Conservation (phyloP, 2,329 filamentous ascomycete species). For the Nemania sp. region DNA sequence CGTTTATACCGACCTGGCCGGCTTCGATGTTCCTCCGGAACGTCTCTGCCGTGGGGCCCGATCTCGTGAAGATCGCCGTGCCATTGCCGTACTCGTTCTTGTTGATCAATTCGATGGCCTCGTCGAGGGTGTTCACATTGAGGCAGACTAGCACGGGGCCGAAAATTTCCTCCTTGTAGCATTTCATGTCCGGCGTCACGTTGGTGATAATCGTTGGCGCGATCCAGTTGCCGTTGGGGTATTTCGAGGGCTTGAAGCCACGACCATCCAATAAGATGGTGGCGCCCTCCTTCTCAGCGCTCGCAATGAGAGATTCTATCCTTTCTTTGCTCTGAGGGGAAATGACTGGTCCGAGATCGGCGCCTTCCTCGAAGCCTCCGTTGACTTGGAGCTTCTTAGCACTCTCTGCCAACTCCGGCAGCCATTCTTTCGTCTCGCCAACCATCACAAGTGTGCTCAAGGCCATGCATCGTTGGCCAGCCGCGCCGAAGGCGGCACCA, state of each 20-base stretch:
- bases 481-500: conserved; percentile 82
- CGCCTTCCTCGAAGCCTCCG: conserved; percentile 79
- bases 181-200: conserved; percentile 79
- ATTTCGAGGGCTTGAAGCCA: conserved; percentile 74
- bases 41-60: conserved; percentile 73
- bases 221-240: conserved; percentile 84
- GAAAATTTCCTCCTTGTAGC: conserved; percentile 86
- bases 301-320: conserved; percentile 76
- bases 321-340: conserved; percentile 77
- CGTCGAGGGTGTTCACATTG: conserved; percentile 76
- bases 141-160: conserved; percentile 83
- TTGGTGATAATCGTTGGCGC: conserved; percentile 82
- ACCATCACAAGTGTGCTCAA: conserved; percentile 82
- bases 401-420: conserved; percentile 75
- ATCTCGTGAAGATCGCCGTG: conserved; percentile 81
- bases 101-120: conserved; percentile 82
- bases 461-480: conserved; percentile 86
- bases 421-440: conserved; percentile 83
- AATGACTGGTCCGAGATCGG: conserved; percentile 83
- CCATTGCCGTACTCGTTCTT: conserved; percentile 87
- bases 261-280: conserved; percentile 82
- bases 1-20: conserved; percentile 85
- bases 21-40: conserved; percentile 84
- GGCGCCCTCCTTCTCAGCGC: conserved; percentile 79
- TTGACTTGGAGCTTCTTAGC: conserved; percentile 75